Conservation (phyloP, 768 basidiomycete species). For the Panaeolus papilionaceus region DNA sequence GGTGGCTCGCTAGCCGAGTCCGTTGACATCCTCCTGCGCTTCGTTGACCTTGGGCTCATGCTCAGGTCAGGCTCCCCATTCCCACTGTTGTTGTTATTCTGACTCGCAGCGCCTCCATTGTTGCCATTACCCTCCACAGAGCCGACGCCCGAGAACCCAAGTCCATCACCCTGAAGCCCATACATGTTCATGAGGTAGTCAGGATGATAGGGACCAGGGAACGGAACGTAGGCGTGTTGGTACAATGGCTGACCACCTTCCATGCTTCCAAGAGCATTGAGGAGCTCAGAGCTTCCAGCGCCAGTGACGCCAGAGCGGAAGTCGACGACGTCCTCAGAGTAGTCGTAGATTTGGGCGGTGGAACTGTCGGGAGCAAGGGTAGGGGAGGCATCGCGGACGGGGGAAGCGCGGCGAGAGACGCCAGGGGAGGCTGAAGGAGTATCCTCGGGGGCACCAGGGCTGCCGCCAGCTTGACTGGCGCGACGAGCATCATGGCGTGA, state of each 20-base stretch:
- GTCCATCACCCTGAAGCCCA: constrained; percentile 50
- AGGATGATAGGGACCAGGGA: constrained; percentile 78
- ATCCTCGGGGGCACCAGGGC: constrained; percentile 53
- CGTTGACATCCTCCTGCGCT: constrained; percentile 77
- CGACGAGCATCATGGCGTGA: constrained; percentile 82
- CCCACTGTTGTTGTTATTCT: background rate
- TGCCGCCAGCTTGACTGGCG: constrained; percentile 35
- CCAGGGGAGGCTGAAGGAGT: constrained; percentile 81
- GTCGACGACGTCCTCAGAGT: constrained; percentile 49
- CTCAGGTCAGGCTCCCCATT: constrained; percentile 46
- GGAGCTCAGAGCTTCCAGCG: constrained; percentile 55
- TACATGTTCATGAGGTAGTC: constrained; percentile 69
- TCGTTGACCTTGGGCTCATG: constrained; percentile 57
- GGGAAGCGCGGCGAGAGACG: constrained; percentile 76
- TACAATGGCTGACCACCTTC: constrained; percentile 28
- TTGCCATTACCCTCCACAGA: constrained; percentile 18
- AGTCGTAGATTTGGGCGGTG: constrained; percentile 60
- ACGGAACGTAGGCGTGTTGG: constrained; percentile 39
- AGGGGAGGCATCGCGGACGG: constrained; percentile 64
- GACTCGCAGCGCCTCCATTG: background rate
- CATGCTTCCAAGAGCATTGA: constrained; percentile 47
- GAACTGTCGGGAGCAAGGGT: constrained; percentile 76
- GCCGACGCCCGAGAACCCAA: constrained; percentile 60
- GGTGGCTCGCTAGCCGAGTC: constrained; percentile 58
- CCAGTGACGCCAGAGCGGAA: constrained; percentile 41